Percentiles rank a stretch among this genome's conserved stretches.
phyloP scores from a whole-genome alignment of 2,329 filamentous ascomycete genomes.

The Pseudogymnoascus sp. region DNA sequence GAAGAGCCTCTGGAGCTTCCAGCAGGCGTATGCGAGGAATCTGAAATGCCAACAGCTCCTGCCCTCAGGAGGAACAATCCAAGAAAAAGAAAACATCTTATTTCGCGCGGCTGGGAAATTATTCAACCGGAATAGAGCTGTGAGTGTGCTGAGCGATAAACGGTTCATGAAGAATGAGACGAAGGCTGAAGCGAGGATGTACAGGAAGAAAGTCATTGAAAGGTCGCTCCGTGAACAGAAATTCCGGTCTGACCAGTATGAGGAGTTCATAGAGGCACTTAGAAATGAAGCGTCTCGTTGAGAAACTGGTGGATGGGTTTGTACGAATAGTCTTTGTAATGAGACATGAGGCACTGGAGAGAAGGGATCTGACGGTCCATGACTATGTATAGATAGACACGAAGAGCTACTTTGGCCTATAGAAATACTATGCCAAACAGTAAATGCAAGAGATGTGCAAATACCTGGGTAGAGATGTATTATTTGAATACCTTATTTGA shows the following conservation, averaged over 20 bases:
- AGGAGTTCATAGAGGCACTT: neutral
- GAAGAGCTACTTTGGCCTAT: neutral
- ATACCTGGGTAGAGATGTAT: neutral
- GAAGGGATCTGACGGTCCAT: neutral
- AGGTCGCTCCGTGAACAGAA: neutral
- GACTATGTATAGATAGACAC: neutral
- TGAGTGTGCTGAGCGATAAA: neutral
- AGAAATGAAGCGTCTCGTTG: neutral
- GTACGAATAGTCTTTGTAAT: neutral
- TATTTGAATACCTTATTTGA: neutral
- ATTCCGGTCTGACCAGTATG: neutral
- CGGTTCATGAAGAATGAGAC: neutral
- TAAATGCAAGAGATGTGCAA: neutral
- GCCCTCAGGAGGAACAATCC: conserved; percentile 31
- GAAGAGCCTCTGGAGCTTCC: conserved; percentile 42
- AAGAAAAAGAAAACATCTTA: neutral
- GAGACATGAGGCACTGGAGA: neutral
- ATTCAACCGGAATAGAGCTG: neutral
- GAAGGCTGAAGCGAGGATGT: neutral
- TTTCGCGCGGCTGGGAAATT: neutral
- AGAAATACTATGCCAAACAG: neutral
- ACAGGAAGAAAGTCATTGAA: neutral
- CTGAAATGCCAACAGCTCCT: conserved; percentile 31
- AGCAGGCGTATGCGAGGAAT: conserved; percentile 40
- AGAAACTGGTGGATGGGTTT: neutral